Percentiles rank a stretch among this genome's conserved stretches.
phyloP scores from a whole-genome alignment of 2,329 filamentous ascomycete genomes.

The Pseudogymnoascus sp. region DNA sequence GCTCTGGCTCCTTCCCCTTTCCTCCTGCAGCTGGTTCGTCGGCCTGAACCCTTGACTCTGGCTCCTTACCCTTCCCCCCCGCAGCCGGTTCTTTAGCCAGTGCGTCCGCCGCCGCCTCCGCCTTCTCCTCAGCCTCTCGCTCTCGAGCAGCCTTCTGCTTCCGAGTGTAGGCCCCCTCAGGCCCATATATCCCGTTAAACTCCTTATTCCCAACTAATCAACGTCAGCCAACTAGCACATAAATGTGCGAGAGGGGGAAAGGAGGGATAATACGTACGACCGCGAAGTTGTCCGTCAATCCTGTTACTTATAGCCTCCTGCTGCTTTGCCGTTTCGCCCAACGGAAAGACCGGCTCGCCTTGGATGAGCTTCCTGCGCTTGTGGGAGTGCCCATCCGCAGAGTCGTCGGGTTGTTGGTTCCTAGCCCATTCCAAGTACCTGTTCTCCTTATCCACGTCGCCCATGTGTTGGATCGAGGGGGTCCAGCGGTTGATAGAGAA shows the following conservation, averaged over 20 bases:
- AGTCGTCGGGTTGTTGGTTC: not conserved
- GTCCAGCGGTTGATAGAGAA: not conserved
- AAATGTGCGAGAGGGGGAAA: not conserved
- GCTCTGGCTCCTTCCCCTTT: not conserved
- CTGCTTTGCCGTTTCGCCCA: not conserved
- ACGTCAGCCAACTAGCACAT: not conserved
- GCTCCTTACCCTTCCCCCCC: not conserved
- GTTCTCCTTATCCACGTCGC: not conserved
- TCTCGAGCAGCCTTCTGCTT: not conserved
- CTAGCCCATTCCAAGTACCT: not conserved
- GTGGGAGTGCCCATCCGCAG: not conserved
- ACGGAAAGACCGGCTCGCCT: not conserved
- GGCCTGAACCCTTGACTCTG: not conserved
- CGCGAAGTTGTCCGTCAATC: not conserved
- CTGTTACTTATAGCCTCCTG: not conserved
- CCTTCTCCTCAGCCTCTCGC: not conserved
- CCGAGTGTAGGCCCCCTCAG: not conserved
- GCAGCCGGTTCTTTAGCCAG: not conserved
- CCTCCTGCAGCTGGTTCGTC: not conserved
- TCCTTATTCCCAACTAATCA: not conserved
- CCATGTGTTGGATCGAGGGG: not conserved
- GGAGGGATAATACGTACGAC: not conserved
- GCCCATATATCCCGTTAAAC: not conserved
- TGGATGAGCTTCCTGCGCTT: not conserved
- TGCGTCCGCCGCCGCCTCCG: not conserved